These are phyloP conservation scores for Colletotrichum graminicola DNA, from an alignment of 2,329 filamentous ascomycete species.

Conservation along the genomic window DNA sequence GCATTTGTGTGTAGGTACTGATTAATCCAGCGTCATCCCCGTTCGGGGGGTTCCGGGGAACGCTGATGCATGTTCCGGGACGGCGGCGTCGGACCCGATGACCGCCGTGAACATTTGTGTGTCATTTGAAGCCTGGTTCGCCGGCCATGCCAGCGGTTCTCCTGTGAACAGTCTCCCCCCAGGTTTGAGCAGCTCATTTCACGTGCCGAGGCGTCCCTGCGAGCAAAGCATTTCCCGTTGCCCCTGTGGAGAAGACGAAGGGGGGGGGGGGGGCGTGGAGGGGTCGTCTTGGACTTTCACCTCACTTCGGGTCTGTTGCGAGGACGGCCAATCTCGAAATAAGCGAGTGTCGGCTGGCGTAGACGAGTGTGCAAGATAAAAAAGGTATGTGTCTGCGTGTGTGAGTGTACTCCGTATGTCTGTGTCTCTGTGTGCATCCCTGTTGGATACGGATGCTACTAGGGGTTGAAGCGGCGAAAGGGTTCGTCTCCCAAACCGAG, in stretches of 20 bases:
- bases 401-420: too few relatives aligned
- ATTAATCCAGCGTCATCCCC: background rate
- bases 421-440: too few relatives aligned
- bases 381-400: too few relatives aligned
- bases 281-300: background rate
- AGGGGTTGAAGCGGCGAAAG: background rate
- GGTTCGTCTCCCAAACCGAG: background rate
- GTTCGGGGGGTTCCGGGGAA: conserved; percentile 22
- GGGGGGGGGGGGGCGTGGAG: background rate
- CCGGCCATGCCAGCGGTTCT: background rate
- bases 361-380: background rate
- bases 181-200: conserved; percentile 22
- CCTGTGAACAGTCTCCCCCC: conserved; percentile 20
- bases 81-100: conserved; percentile 28
- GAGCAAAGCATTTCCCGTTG: conserved; percentile 13
- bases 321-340: background rate
- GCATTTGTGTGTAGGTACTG: conserved; percentile 8
- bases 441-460: background rate
- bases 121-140: conserved; percentile 4
- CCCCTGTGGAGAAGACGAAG: background rate
- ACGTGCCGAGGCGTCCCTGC: conserved; percentile 33
- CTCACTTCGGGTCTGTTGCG: background rate
- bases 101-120: conserved; percentile 6
- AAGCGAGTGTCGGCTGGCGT: background rate
- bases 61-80: conserved; percentile 29